A percentile compares a stretch with the other conserved stretches of the same genome.
These are phyloP conservation scores for Schizonepeta tenuifolia DNA, from an alignment of 257 asterid genomes.

Conservation along the genomic window DNA sequence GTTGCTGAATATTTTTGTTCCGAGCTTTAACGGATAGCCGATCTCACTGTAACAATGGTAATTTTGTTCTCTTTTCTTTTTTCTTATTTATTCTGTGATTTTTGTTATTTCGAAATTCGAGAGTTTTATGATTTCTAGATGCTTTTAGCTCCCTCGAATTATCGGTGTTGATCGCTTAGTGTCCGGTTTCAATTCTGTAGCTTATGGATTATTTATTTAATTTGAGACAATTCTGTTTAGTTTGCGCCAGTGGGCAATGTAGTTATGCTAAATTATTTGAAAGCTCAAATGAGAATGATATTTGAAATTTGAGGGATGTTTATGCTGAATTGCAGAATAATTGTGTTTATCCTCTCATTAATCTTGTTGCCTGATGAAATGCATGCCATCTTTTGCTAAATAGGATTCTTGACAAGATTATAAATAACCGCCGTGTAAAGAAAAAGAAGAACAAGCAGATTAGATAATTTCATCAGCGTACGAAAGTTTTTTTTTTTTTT, in stretches of 20 bases:
- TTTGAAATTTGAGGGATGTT: not conserved
- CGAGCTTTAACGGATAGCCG: conserved; percentile 27
- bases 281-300: not conserved
- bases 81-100: not conserved
- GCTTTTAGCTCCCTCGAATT: not conserved
- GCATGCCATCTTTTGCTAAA: not conserved
- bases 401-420: not conserved
- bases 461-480: not conserved
- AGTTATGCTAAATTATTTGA: not conserved
- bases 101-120: too few species aligned
- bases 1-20: not conserved
- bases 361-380: not conserved
- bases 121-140: not conserved
- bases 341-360: not conserved
- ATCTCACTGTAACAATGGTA: conserved; percentile 38
- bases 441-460: too few species aligned
- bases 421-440: not conserved
- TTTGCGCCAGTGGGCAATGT: not conserved
- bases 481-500: not conserved
- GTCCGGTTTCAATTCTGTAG: conserved; percentile 1
- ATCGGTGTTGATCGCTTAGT: conserved; percentile 5
- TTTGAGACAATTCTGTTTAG: not conserved
- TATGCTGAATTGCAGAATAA: not conserved
- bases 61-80: not conserved
- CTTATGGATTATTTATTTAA: conserved; percentile 13